Evolutionary conservation across 1,139 yeast species (phyloP).

Genomic region (Debaryomycetaceae sp.): DNA sequence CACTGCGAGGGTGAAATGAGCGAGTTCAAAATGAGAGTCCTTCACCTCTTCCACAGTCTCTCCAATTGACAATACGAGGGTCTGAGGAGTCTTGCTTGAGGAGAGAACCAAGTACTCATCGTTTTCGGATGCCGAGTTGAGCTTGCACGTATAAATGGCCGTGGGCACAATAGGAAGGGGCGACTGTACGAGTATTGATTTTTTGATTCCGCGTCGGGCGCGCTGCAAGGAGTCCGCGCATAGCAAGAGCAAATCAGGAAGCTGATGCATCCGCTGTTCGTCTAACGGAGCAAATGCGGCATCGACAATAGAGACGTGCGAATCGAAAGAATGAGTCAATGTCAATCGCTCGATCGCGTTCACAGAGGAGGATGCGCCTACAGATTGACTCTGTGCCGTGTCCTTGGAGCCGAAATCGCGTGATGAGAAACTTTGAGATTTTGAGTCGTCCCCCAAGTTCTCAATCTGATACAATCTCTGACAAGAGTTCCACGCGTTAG

Average conservation of each 20-base stretch:
- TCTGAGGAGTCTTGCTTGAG: slow-evolving; percentile 44
- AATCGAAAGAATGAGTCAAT: slow-evolving; percentile 19
- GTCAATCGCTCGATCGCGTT: slow-evolving; percentile 21
- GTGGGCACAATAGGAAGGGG: slow-evolving; percentile 59
- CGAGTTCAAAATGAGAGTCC: slow-evolving; percentile 48
- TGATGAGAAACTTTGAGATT: slow-evolving; percentile 1
- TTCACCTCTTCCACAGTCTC: slow-evolving; percentile 71
- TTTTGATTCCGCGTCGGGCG: slow-evolving; percentile 48
- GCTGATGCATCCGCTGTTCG: no score
- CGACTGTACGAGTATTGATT: slow-evolving; percentile 56
- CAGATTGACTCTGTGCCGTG: not conserved
- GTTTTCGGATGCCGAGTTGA: slow-evolving; percentile 28
- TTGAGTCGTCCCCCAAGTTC: slow-evolving; percentile 43
- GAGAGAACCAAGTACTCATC: slow-evolving; percentile 64
- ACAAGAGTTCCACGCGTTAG: slow-evolving; percentile 52
- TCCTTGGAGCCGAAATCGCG: not conserved
- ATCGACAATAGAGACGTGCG: slow-evolving; percentile 15
- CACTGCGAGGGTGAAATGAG: slow-evolving; percentile 56
- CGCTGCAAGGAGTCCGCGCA: slow-evolving; percentile 25
- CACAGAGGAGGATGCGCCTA: not conserved
- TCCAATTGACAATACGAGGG: slow-evolving; percentile 67
- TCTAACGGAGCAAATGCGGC: not conserved
- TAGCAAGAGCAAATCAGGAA: not conserved
- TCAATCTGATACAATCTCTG: slow-evolving; percentile 68
- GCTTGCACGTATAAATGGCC: slow-evolving; percentile 49